Base-by-base conservation (phyloP, 148 eudicot genomes). In the Salicornia ramosissima region DNA sequence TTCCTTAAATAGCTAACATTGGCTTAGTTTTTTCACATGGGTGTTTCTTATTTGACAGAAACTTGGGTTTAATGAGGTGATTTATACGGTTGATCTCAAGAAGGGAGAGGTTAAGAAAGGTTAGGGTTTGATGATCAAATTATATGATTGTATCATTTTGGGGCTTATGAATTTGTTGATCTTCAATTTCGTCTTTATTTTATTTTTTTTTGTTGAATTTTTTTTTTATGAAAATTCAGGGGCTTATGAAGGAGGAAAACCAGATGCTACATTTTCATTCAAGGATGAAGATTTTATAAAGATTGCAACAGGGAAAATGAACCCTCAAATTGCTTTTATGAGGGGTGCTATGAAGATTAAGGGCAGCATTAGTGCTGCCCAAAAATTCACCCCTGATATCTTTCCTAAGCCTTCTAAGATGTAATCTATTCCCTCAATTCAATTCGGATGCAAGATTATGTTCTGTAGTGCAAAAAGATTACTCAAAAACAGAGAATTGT, bases 281-380 rank as follows among this genome's bases (percentile, higher is more conserved):
- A 87, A 83, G 21, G 98, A 94, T 55, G 97, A 88, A 10, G 97
- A 94, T 82, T 94, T 90, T 56, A 4, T 86, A 5, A 94, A 90
- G 86, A 79, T 94, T 56, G 90, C 98, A 68, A 79, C 88, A 9
- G 97, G 98, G 64, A 90, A 90, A 74, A 90, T 94, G 98, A 94
- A 94, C 71, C 93, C 99, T 65, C 99, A 94, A 80, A 82, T 94
- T 58, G 99, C 99, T 61, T 94, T 94, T 71, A 80, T 94, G 96
- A 87, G 97, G 81, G 99, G 99, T 40, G 88, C 89, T 10, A 84
- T 94, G 82, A 91, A 91, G 85, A 79, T 94, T 67, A 94, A 91
- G 75, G 99, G 97, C 6, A 94, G 97, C 58, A 71, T 94, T 22
- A 86, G 84, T 69, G 99, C 99, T 25, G 99, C 99, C 19, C 89